Conservation (phyloP, 805 yeast species). For the Candida tallmaniae region DNA sequence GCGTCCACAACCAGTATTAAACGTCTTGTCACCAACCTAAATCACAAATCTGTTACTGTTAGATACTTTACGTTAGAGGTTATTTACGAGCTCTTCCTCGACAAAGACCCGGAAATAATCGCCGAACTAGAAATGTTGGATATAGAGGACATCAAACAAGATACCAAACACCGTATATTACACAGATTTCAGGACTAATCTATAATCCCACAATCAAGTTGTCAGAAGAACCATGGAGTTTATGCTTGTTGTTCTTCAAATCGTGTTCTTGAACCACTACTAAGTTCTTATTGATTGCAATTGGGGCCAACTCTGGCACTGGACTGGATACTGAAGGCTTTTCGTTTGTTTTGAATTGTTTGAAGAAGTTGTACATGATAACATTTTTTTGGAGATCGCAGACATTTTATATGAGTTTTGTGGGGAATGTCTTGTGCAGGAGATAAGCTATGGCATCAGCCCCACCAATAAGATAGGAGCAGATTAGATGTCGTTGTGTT, state of each 20-base stretch:
- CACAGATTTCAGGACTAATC: background rate
- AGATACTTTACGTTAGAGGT: slow-evolving; percentile 4
- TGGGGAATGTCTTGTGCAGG: slow-evolving; percentile 1
- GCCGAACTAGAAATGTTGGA: slow-evolving; percentile 5
- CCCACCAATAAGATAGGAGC: background rate
- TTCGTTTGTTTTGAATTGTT: slow-evolving; percentile 5
- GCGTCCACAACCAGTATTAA: slow-evolving; percentile 3
- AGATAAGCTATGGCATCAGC: too few species aligned
- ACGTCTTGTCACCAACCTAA: slow-evolving; percentile 3
- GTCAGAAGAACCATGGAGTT: slow-evolving; percentile 16
- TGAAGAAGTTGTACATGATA: slow-evolving; percentile 11
- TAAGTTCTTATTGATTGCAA: slow-evolving; percentile 8
- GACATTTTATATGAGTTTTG: slow-evolving; percentile 1
- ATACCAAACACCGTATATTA: background rate
- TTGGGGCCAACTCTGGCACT: background rate
- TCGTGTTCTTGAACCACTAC: slow-evolving; percentile 10
- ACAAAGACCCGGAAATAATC: background rate
- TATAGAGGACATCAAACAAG: background rate
- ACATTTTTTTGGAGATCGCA: background rate
- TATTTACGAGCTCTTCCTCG: slow-evolving; percentile 7
- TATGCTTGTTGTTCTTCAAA: slow-evolving; percentile 4
- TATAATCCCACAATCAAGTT: slow-evolving; percentile 19
- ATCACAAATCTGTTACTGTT: slow-evolving; percentile 4
- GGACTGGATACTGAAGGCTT: too few species aligned
- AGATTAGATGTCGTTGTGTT: too few species aligned